Percentiles rank a stretch among this genome's conserved stretches.
Conservation (phyloP, 2,329 filamentous ascomycete genomes). For the Chrysoporthe deuterocubensis region DNA sequence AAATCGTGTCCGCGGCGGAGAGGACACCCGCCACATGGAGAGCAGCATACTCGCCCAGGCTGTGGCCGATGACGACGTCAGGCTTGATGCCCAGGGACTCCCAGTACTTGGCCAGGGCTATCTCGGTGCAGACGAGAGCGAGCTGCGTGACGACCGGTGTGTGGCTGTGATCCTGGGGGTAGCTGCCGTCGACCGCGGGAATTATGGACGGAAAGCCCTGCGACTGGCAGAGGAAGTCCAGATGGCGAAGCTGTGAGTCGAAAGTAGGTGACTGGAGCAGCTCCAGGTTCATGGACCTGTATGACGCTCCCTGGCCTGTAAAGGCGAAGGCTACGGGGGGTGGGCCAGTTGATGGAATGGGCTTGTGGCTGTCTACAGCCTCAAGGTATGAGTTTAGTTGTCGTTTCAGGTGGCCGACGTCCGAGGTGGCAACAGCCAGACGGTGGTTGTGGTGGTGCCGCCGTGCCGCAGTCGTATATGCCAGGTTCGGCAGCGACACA, state of each 20-base stretch:
- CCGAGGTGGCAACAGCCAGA: slow-evolving; percentile 34
- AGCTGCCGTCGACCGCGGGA: slow-evolving; percentile 47
- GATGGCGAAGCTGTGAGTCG: slow-evolving; percentile 38
- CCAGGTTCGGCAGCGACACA: slow-evolving; percentile 46
- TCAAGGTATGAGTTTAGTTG: slow-evolving; percentile 29
- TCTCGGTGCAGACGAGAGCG: slow-evolving; percentile 43
- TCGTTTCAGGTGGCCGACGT: slow-evolving; percentile 33
- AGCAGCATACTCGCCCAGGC: slow-evolving; percentile 71
- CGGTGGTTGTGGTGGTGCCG: slow-evolving; percentile 41
- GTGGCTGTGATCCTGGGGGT: slow-evolving; percentile 24
- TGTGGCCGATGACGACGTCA: slow-evolving; percentile 53
- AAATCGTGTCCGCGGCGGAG: slow-evolving; percentile 63
- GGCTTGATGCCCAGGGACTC: slow-evolving; percentile 51
- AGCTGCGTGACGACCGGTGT: slow-evolving; percentile 41
- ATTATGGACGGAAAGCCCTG: slow-evolving; percentile 46
- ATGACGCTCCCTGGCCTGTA: slow-evolving; percentile 49
- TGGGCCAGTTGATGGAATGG: slow-evolving; percentile 31
- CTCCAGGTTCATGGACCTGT: slow-evolving; percentile 38
- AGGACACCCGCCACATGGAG: slow-evolving; percentile 68
- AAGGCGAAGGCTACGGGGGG: slow-evolving; percentile 45
- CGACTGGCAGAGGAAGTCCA: slow-evolving; percentile 37
- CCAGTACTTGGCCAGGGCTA: slow-evolving; percentile 49
- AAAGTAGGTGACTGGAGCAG: slow-evolving; percentile 41
- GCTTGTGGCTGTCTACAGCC: slow-evolving; percentile 31
- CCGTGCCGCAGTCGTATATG: slow-evolving; percentile 60